Conservation (phyloP, 768 basidiomycete genomes). For the Guyanaporus albipodus region DNA sequence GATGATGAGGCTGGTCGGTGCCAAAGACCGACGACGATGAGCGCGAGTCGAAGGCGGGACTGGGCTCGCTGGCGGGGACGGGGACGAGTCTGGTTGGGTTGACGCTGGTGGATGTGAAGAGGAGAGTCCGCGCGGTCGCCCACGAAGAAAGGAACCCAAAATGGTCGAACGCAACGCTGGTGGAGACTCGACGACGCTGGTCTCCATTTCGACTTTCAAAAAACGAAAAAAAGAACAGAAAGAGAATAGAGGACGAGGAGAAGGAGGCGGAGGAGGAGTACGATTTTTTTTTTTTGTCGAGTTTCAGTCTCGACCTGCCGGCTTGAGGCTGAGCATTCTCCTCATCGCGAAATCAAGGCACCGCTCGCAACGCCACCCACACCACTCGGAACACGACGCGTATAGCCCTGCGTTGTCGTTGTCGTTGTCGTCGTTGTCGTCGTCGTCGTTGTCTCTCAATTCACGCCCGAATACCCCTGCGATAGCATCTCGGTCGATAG, state of each 20-base stretch:
- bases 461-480: too few species aligned
- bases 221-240: background rate
- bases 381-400: background rate
- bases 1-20: constrained; percentile 33
- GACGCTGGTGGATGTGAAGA: constrained; percentile 43
- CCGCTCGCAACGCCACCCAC: constrained; percentile 7
- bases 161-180: constrained; percentile 51
- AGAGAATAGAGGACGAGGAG: background rate
- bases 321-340: constrained; percentile 11
- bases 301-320: constrained; percentile 17
- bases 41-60: constrained; percentile 31
- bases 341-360: constrained; percentile 8
- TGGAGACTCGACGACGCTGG: constrained; percentile 25
- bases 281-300: constrained; percentile 1
- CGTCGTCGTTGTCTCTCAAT: too few species aligned
- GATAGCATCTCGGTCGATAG: too few species aligned
- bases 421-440: too few species aligned
- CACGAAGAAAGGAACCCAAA: constrained; percentile 68
- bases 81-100: constrained; percentile 31
- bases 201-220: constrained; percentile 10
- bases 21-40: constrained; percentile 39
- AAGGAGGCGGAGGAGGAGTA: background rate
- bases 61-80: constrained; percentile 44
- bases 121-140: constrained; percentile 63
- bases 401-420: too few species aligned